Conservation (phyloP, 441 rosid species). For the Gossypium davidsonii region DNA sequence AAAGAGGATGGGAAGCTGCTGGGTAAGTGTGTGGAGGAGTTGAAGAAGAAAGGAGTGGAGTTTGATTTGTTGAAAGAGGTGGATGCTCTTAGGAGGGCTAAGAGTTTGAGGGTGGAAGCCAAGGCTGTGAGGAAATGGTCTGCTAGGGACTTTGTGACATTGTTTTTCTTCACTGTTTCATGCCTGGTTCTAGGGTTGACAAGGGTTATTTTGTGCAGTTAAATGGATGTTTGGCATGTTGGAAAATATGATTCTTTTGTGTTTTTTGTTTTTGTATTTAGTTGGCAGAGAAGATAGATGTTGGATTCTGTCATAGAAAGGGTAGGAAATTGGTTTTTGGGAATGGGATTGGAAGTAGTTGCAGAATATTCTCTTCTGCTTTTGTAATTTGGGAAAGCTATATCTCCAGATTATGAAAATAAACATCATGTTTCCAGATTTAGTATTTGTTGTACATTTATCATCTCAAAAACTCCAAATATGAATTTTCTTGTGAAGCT, state of each 20-base stretch:
- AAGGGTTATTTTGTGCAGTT: conserved; percentile 61
- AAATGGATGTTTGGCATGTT: background rate
- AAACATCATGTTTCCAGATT: background rate
- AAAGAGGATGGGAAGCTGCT: conserved; percentile 77
- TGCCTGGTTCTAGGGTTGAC: conserved; percentile 68
- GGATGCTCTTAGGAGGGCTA: conserved; percentile 81
- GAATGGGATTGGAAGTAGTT: background rate
- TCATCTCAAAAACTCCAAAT: background rate
- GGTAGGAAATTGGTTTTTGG: background rate
- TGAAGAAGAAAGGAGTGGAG: conserved; percentile 83
- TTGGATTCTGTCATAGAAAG: background rate
- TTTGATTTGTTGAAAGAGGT: conserved; percentile 90
- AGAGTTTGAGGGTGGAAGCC: conserved; percentile 68
- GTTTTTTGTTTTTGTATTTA: background rate
- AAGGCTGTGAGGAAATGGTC: conserved; percentile 77
- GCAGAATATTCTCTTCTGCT: conserved; percentile 19
- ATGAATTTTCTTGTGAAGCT: too few relatives aligned
- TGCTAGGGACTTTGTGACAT: conserved; percentile 57
- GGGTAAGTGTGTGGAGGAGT: conserved; percentile 75
- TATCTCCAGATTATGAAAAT: background rate
- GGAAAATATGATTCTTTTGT: background rate
- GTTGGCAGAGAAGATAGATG: background rate
- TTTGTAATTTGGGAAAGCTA: background rate
- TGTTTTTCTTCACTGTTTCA: conserved; percentile 67
- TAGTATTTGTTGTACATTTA: background rate